phyloP scores from a whole-genome alignment of 1,139 yeast genomes.

The Scheffersomyces quercinus region DNA sequence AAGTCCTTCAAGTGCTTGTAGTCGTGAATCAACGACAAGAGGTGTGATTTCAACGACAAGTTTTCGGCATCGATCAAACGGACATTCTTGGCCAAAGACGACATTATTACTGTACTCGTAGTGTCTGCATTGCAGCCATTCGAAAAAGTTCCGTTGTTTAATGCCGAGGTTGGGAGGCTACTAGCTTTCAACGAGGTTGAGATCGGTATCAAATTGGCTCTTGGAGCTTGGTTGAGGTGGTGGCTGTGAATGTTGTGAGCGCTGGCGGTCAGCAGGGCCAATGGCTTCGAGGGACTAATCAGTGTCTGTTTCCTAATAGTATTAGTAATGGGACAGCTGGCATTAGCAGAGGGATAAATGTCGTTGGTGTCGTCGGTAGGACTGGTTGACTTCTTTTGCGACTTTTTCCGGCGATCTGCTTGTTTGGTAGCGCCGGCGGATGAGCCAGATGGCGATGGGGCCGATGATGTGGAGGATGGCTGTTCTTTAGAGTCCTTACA shows the following conservation, averaged over 20 bases:
- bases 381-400: background rate
- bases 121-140: background rate
- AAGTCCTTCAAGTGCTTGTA: slow-evolving; percentile 39
- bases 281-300: no score
- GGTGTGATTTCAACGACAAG: slow-evolving; percentile 33
- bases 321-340: no score
- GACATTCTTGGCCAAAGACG: slow-evolving; percentile 23
- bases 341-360: background rate
- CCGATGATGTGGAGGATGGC: background rate
- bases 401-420: background rate
- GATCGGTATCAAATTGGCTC: no score
- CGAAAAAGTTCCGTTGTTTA: background rate
- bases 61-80: slow-evolving; percentile 37
- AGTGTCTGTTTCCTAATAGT: no score
- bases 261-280: background rate
- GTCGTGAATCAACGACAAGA: slow-evolving; percentile 42
- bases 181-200: background rate
- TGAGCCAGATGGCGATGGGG: background rate
- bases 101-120: slow-evolving; percentile 17
- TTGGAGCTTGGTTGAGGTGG: background rate
- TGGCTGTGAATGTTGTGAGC: background rate
- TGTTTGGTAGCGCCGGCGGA: background rate
- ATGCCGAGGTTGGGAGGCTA: background rate
- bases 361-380: background rate
- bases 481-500: background rate